Evolutionary conservation across 2,329 filamentous ascomycete genomes (phyloP).

Genomic region (Calonectria montana): DNA sequence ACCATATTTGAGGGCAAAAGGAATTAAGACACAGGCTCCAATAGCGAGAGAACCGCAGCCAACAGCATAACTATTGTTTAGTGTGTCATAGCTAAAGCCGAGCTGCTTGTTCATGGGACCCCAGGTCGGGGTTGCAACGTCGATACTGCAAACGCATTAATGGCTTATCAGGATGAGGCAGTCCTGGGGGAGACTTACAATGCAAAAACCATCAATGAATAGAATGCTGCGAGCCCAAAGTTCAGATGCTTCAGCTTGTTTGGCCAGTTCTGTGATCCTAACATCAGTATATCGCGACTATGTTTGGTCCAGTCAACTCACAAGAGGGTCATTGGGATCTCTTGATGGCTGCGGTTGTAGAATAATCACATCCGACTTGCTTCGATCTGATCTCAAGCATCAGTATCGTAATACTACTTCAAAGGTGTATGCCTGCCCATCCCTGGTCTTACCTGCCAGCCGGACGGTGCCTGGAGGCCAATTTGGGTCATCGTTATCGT

Average conservation of each 20-base stretch:
- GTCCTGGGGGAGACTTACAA: background rate
- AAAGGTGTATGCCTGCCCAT: too few relatives aligned
- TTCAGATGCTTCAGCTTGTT: conserved; percentile 6
- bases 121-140: conserved; percentile 47
- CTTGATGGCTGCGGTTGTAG: conserved; percentile 13
- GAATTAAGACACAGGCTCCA: conserved; percentile 36
- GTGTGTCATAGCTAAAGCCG: conserved; percentile 50
- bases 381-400: background rate
- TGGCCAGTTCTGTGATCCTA: background rate
- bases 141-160: conserved; percentile 13
- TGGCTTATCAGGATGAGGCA: background rate
- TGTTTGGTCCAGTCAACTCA: background rate
- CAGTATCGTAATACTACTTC: background rate
- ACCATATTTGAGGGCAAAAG: conserved; percentile 38
- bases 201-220: conserved; percentile 5
- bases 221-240: conserved; percentile 9
- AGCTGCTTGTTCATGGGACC: conserved; percentile 54
- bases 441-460: background rate
- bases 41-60: conserved; percentile 49
- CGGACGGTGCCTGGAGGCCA: background rate
- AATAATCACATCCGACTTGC: background rate
- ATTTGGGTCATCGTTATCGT: background rate
- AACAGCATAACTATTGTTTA: conserved; percentile 59
- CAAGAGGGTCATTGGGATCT: conserved; percentile 23
- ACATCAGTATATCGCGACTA: background rate